Conservation (phyloP, 345 rosid genomes). For the Erodium maritimum region DNA sequence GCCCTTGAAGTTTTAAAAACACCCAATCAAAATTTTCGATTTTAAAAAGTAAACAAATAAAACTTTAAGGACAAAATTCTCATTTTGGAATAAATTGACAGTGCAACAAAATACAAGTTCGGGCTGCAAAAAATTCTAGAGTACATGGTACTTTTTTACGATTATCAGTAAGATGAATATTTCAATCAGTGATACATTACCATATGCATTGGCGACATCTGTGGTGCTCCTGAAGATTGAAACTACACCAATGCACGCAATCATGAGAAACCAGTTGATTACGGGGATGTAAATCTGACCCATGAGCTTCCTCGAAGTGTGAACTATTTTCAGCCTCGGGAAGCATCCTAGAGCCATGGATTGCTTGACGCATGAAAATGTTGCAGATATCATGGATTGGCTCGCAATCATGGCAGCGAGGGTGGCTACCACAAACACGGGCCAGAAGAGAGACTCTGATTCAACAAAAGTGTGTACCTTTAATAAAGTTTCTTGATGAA, state of each 20-base stretch:
- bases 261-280: conserved; percentile 86
- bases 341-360: conserved; percentile 98
- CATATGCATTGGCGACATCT: conserved; percentile 95
- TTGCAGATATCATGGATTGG: conserved; percentile 99
- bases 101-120: too few relatives aligned
- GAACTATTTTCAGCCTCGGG: conserved; percentile 88
- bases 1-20: too few relatives aligned
- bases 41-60: too few relatives aligned
- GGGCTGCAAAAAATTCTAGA: neutral
- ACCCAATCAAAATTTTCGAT: too few relatives aligned
- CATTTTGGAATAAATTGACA: too few relatives aligned
- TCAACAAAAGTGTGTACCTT: conserved; percentile 1
- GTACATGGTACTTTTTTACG: too few relatives aligned
- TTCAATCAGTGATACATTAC: conserved; percentile 24
- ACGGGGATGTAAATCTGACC: conserved; percentile 92
- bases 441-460: conserved; percentile 84
- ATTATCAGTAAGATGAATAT: neutral
- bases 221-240: conserved; percentile 78
- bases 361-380: conserved; percentile 90
- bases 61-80: too few relatives aligned
- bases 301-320: conserved; percentile 72
- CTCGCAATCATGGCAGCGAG: conserved; percentile 94
- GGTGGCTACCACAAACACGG: conserved; percentile 70
- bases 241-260: conserved; percentile 80
- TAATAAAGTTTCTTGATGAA: neutral